Percentiles rank a stretch among this genome's conserved stretches.
phyloP scores from a whole-genome alignment of 2,329 filamentous ascomycete species.

The Ophiostoma perfectum region DNA sequence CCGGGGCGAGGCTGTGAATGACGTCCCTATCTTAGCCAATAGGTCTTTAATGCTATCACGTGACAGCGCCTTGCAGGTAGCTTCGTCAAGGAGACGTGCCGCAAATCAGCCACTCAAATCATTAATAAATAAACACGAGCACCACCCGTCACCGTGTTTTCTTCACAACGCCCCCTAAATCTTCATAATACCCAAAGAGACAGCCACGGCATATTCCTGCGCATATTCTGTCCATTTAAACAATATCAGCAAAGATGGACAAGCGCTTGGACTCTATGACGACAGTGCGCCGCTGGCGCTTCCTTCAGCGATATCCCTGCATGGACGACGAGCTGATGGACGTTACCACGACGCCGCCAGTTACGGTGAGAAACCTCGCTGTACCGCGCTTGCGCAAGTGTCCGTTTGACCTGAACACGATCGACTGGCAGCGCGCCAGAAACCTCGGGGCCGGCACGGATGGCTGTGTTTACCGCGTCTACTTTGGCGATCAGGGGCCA shows the following conservation, averaged over 20 bases:
- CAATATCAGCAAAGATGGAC: conserved; percentile 10
- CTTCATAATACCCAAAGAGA: not conserved
- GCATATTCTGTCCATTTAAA: not conserved
- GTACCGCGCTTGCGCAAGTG: conserved; percentile 19
- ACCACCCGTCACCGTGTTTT: too few relatives aligned
- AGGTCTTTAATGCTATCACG: too few relatives aligned
- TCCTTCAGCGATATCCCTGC: conserved; percentile 7
- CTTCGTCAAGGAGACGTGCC: too few relatives aligned
- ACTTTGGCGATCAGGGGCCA: conserved; percentile 20
- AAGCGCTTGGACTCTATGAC: conserved; percentile 9
- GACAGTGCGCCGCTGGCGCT: conserved; percentile 9
- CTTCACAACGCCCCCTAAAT: not conserved
- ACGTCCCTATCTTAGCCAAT: too few relatives aligned
- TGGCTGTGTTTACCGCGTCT: conserved; percentile 19
- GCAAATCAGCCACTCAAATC: too few relatives aligned
- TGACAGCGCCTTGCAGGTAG: too few relatives aligned
- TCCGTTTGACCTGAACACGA: conserved; percentile 19
- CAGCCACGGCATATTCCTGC: not conserved
- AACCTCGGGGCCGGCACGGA: conserved; percentile 14
- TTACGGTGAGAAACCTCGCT: not conserved
- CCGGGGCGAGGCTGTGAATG: too few relatives aligned
- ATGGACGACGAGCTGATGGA: conserved; percentile 19
- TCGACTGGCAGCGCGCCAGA: conserved; percentile 15
- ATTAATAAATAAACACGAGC: too few relatives aligned
- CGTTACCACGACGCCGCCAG: not conserved